These are phyloP conservation scores for Salinomyces thailandicus DNA, from an alignment of 2,329 filamentous ascomycete genomes.

Conservation along the genomic window DNA sequence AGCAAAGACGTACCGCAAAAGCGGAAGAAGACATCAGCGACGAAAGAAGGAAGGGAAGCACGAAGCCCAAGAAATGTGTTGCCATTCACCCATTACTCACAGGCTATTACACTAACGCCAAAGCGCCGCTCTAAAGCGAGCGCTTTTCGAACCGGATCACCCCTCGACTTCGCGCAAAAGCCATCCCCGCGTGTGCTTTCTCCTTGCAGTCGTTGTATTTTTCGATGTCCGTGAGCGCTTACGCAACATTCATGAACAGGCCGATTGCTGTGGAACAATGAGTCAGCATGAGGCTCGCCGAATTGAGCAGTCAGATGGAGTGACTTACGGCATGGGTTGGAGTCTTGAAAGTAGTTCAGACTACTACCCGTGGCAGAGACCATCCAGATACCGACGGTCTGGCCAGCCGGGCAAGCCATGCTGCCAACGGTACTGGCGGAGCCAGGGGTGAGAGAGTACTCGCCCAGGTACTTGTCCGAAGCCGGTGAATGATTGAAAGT, in stretches of 20 bases:
- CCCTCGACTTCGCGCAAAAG: too few relatives aligned
- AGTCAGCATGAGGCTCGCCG: neutral
- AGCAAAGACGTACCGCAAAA: too few relatives aligned
- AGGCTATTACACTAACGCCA: too few relatives aligned
- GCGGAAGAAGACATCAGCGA: too few relatives aligned
- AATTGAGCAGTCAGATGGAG: neutral
- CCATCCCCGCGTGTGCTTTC: too few relatives aligned
- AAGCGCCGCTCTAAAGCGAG: too few relatives aligned
- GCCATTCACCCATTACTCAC: too few relatives aligned
- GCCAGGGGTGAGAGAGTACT: constrained; percentile 27
- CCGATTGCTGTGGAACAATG: constrained; percentile 1
- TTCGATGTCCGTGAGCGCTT: neutral
- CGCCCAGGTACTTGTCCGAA: constrained; percentile 35
- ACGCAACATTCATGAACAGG: constrained; percentile 1
- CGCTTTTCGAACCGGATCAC: too few relatives aligned
- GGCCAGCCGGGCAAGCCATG: constrained; percentile 41
- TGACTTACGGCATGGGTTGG: constrained; percentile 33
- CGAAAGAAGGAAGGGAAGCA: too few relatives aligned
- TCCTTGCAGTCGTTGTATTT: too few relatives aligned
- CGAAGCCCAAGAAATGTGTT: too few relatives aligned
- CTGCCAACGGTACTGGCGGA: constrained; percentile 3
- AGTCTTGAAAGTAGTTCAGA: constrained; percentile 56
- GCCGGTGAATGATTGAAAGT: constrained; percentile 45
- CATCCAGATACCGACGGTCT: constrained; percentile 45
- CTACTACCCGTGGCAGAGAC: constrained; percentile 40